Base-by-base conservation (phyloP, 495 filamentous ascomycete species). In the Trichoderma gamsii region DNA sequence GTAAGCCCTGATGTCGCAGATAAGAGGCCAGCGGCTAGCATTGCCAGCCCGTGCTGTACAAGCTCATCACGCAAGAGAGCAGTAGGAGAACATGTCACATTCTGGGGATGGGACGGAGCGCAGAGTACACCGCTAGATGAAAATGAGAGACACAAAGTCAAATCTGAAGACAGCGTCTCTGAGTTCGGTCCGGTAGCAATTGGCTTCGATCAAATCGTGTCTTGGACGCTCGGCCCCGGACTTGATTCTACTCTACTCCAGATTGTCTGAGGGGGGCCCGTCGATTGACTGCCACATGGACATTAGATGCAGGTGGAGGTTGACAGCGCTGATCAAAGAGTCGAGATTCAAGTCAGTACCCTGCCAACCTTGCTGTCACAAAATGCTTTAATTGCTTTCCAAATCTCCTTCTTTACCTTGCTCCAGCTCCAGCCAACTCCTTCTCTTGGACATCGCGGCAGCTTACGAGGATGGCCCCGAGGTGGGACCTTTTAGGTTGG, bases 1-100 rank as follows among this genome's bases (percentile, higher is more conserved):
- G 56, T 32, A 61, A 61, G 56, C 56, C 56, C 56, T 61, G 56
- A 29, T 61, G 56, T 32, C 25, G 56, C 56, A 61, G 56, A 61
- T 61, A 61, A 61, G 56, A 61, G 16, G 12, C 16, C 52, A 32
- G 56, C 56, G 56, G 56, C 56, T 61, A 61, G 56, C 25, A 56
- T 11, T n/a, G n/a, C 21, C 2, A 25, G 51, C 25, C 8, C 18
- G 9, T 56, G 51, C 16, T 21, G 51, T 25, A 56, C 51, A 46
- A 46, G 12, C 43, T 16, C 43, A 18, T 15, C 43, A 46, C 43
- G 43, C 43, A 46, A 18, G 43, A 46, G 3, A 46, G 18, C 43
- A 18, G 43, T 18, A 23, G 18, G 9, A 21, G 49, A n/a, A 18
- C 9, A 23, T 21, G 49, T 23, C 18, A 21, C 49, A 8, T 52